A percentile compares a stretch with the other conserved stretches of the same genome.
These are phyloP conservation scores for Drechslerella dactyloides DNA, from an alignment of 2,329 filamentous ascomycete species.

Conservation along the genomic window DNA sequence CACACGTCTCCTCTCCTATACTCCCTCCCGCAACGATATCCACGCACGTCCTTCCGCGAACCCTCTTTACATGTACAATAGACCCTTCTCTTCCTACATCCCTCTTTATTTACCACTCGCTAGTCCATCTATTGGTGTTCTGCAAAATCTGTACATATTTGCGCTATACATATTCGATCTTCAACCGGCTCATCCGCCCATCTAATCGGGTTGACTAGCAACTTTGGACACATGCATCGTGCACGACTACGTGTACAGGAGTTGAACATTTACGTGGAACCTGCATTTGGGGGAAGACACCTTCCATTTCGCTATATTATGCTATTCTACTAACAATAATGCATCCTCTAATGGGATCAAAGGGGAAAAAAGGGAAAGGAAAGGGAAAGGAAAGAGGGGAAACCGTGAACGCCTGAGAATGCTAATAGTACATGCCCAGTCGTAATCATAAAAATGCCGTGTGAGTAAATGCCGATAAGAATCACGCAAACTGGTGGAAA, in stretches of 20 bases:
- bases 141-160: not conserved
- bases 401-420: not conserved
- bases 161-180: not conserved
- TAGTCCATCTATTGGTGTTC: not conserved
- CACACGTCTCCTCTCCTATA: conserved; percentile 13
- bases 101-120: not conserved
- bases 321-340: conserved; percentile 1
- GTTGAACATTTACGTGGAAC: not conserved
- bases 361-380: not conserved
- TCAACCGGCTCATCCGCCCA: not conserved
- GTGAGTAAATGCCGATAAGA: no score
- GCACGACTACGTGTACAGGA: not conserved
- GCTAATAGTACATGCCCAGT: not conserved
- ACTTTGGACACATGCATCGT: not conserved
- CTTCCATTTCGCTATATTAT: not conserved
- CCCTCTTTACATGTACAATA: not conserved
- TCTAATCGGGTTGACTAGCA: no score
- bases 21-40: not conserved
- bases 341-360: no score
- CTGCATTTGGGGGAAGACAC: not conserved
- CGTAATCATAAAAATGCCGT: not conserved
- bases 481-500: no score
- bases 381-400: no score
- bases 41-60: not conserved
- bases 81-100: not conserved